phyloP scores from a whole-genome alignment of 345 rosid genomes.

The Hibiscus syriacus region DNA sequence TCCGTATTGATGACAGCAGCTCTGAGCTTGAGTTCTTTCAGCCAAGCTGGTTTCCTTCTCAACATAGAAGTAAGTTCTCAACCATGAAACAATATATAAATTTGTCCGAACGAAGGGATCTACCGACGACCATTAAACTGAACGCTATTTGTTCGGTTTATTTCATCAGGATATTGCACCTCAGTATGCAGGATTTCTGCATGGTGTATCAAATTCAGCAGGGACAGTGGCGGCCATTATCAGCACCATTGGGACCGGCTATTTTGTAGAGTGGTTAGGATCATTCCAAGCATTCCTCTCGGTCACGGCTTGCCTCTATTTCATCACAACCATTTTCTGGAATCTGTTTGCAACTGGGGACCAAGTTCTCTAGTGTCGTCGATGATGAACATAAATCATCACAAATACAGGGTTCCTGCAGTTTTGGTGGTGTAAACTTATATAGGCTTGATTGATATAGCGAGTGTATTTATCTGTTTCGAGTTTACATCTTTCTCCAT shows the following conservation, averaged over 20 bases:
- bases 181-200: slow-evolving; percentile 73
- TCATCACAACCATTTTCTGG: slow-evolving; percentile 62
- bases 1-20: slow-evolving; percentile 58
- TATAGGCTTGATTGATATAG: no score
- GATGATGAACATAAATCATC: no score
- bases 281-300: slow-evolving; percentile 84
- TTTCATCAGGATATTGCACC: slow-evolving; percentile 87
- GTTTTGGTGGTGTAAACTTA: no score
- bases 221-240: slow-evolving; percentile 92
- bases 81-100: no score
- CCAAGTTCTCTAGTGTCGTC: slow-evolving; percentile 47
- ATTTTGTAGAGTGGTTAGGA: slow-evolving; percentile 81
- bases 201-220: slow-evolving; percentile 81
- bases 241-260: slow-evolving; percentile 93
- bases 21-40: slow-evolving; percentile 85
- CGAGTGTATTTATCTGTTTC: no score
- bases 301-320: slow-evolving; percentile 73
- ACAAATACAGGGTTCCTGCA: no score
- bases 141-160: not conserved
- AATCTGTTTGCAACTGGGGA: slow-evolving; percentile 73
- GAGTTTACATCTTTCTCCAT: no score
- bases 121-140: not conserved
- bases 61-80: slow-evolving; percentile 74
- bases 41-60: slow-evolving; percentile 98
- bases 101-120: not conserved